Evolutionary conservation across 1,284 basidiomycete species (phyloP).

Genomic region (Puccinia horiana): DNA sequence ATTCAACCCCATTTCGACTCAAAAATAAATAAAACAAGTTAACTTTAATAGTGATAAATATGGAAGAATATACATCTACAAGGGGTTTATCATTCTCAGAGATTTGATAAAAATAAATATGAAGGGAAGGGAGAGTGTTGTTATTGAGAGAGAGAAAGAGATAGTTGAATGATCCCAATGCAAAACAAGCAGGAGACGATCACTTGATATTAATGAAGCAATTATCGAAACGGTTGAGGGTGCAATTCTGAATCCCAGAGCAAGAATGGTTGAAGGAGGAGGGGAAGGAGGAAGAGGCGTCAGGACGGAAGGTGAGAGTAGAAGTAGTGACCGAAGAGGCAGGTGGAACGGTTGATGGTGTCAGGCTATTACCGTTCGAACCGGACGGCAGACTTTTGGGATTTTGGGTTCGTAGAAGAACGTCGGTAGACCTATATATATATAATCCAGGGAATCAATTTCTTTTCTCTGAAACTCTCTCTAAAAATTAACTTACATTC

Average conservation of each 20-base stretch:
- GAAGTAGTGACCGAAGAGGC: conserved; percentile 4
- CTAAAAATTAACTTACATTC: conserved; percentile 29
- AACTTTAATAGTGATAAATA: too few species aligned
- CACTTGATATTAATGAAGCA: conserved; percentile 1
- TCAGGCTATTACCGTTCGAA: background rate
- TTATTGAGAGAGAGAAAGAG: background rate
- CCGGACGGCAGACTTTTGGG: background rate
- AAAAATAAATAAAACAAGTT: too few species aligned
- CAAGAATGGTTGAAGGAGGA: background rate
- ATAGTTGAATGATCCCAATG: background rate
- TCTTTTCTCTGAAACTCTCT: background rate
- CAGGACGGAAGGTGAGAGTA: background rate
- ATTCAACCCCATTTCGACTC: too few species aligned
- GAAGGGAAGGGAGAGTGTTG: too few species aligned
- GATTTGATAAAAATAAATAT: too few species aligned
- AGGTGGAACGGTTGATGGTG: background rate
- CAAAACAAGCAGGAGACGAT: too few species aligned
- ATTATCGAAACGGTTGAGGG: background rate
- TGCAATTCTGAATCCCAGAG: background rate
- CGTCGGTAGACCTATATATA: background rate
- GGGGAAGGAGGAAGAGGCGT: background rate
- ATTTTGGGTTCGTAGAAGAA: conserved; percentile 25
- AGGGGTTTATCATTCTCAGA: too few species aligned
- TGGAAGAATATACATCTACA: too few species aligned
- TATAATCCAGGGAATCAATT: too few species aligned